Conservation (phyloP, 1,139 yeast genomes). For the Zygoascus meyerae region DNA sequence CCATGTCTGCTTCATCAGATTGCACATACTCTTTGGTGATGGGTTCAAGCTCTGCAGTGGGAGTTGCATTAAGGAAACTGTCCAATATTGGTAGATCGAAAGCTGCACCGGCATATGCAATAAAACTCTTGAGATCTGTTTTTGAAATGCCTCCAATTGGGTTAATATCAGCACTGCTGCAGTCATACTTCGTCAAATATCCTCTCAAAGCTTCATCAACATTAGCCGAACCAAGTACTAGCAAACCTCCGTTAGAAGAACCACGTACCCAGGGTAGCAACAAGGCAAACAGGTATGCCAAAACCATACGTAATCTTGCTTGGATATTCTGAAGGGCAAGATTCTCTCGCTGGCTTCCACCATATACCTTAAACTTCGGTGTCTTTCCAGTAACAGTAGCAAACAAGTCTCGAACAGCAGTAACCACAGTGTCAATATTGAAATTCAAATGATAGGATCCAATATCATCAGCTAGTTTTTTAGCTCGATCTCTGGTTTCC, state of each 20-base stretch:
- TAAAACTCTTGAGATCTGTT: slow-evolving; percentile 81
- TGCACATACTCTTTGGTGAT: slow-evolving; percentile 87
- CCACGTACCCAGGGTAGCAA: slow-evolving; percentile 91
- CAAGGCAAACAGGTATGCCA: slow-evolving; percentile 90
- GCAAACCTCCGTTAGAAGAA: slow-evolving; percentile 61
- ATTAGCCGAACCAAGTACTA: slow-evolving; percentile 92
- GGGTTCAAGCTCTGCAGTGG: slow-evolving; percentile 97
- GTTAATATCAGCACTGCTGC: slow-evolving; percentile 93
- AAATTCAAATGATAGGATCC: slow-evolving; percentile 89
- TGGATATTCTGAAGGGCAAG: slow-evolving; percentile 93
- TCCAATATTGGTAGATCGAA: slow-evolving; percentile 72
- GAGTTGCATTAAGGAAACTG: slow-evolving; percentile 81
- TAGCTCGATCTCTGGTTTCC: slow-evolving; percentile 85
- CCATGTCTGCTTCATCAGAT: slow-evolving; percentile 97
- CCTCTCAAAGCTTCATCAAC: slow-evolving; percentile 98
- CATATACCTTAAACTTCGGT: slow-evolving; percentile 86
- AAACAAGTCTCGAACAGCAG: slow-evolving; percentile 67
- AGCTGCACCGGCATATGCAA: slow-evolving; percentile 63
- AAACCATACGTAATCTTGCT: slow-evolving; percentile 91
- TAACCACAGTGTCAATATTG: slow-evolving; percentile 81
- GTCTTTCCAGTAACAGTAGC: slow-evolving; percentile 84
- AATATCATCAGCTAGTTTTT: slow-evolving; percentile 61
- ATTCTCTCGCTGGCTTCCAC: slow-evolving; percentile 88
- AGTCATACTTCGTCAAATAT: slow-evolving; percentile 90
- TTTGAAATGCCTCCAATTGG: slow-evolving; percentile 98